A percentile compares a stretch with the other conserved stretches of the same genome.
Conservation (phyloP, 345 rosid species). For the Lenwebbia sp. region DNA sequence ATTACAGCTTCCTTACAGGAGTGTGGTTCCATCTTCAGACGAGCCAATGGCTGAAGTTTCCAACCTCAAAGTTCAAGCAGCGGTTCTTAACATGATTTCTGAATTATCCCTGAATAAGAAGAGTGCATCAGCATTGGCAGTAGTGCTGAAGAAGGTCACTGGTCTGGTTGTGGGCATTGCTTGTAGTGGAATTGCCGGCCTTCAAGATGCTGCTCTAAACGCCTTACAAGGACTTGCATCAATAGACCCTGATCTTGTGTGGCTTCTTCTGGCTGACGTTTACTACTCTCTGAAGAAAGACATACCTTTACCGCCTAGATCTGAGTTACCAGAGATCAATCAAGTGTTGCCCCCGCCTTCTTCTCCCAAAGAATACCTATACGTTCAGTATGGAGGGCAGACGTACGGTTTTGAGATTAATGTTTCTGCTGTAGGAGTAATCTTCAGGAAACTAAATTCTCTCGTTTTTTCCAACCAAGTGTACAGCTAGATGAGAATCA, state of each 20-base stretch:
- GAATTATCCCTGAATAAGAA: slow-evolving; percentile 45
- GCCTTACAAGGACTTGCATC: slow-evolving; percentile 69
- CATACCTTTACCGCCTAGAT: slow-evolving; percentile 37
- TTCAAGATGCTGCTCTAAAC: slow-evolving; percentile 54
- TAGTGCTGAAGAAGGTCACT: slow-evolving; percentile 70
- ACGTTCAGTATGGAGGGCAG: slow-evolving; percentile 68
- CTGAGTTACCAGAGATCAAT: slow-evolving; percentile 38
- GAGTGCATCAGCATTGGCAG: slow-evolving; percentile 64
- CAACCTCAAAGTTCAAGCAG: slow-evolving; percentile 67
- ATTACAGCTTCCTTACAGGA: slow-evolving; percentile 75
- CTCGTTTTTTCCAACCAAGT: slow-evolving; percentile 26
- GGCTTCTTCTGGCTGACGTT: slow-evolving; percentile 86
- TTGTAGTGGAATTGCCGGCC: slow-evolving; percentile 55
- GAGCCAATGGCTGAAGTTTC: slow-evolving; percentile 60
- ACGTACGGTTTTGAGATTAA: slow-evolving; percentile 65
- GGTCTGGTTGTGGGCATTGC: slow-evolving; percentile 86
- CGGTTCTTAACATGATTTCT: slow-evolving; percentile 71
- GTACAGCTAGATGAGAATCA: slow-evolving; percentile 8
- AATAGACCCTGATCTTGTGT: slow-evolving; percentile 78
- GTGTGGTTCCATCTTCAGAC: slow-evolving; percentile 15
- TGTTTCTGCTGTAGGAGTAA: slow-evolving; percentile 42
- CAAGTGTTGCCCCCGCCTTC: slow-evolving; percentile 33
- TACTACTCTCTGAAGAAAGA: slow-evolving; percentile 50
- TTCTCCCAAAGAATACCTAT: slow-evolving; percentile 40
- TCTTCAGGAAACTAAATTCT: slow-evolving; percentile 41